These are phyloP conservation scores for Zizania latifolia DNA, from an alignment of 176 grass and related monocot genomes.

Conservation along the genomic window DNA sequence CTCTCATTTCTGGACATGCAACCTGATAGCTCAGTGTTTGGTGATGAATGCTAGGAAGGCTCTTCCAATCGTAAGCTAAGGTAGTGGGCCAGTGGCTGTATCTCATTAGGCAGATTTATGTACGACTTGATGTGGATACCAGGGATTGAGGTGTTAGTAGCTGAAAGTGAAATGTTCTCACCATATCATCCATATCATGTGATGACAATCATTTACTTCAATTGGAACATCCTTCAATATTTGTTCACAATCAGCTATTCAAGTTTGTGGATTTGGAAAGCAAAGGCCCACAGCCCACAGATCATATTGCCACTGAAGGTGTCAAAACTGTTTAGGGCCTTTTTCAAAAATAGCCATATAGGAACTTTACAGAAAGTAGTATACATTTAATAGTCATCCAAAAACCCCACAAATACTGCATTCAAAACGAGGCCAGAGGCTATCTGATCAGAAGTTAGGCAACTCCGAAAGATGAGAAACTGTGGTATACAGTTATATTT, in stretches of 20 bases:
- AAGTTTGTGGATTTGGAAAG: neutral
- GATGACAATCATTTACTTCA: neutral
- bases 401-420: neutral
- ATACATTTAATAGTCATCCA: neutral
- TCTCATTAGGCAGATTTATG: conserved; percentile 7
- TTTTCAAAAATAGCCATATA: neutral
- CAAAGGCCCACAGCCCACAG: neutral
- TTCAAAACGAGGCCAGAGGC: neutral
- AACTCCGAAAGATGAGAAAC: neutral
- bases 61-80: neutral
- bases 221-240: neutral
- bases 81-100: conserved; percentile 7
- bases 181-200: neutral
- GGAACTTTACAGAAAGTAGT: neutral
- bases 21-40: conserved; percentile 40
- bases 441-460: neutral
- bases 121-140: conserved; percentile 28
- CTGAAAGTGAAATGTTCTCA: conserved; percentile 18
- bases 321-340: neutral
- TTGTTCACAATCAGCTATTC: neutral
- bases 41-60: conserved; percentile 14
- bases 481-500: neutral
- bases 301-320: neutral
- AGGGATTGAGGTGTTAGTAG: neutral
- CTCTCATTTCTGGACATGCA: neutral